Evolutionary conservation across 2,329 filamentous ascomycete species (phyloP).

Genomic region (Sporothrix humicola): DNA sequence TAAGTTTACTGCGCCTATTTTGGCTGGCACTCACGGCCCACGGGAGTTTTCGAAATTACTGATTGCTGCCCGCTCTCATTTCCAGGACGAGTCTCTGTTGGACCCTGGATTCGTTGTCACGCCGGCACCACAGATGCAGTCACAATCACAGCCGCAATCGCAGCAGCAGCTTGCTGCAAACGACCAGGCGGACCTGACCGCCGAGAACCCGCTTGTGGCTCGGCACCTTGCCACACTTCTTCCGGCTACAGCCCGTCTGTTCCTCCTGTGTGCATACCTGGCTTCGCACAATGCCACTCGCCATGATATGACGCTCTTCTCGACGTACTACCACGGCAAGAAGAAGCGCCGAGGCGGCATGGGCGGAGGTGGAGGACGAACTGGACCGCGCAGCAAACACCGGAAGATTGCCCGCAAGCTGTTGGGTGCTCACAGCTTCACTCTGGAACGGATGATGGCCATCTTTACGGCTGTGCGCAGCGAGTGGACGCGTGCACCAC

Average conservation of each 20-base stretch:
- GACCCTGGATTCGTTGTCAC: conserved; percentile 64
- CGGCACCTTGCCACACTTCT: conserved; percentile 59
- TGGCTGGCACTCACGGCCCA: conserved; percentile 72
- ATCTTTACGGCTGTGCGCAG: conserved; percentile 71
- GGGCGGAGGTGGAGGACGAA: conserved; percentile 41
- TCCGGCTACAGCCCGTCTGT: conserved; percentile 73
- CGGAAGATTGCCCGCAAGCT: conserved; percentile 78
- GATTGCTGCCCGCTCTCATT: conserved; percentile 69
- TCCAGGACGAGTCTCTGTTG: conserved; percentile 74
- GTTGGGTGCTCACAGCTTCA: conserved; percentile 76
- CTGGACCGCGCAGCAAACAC: conserved; percentile 54
- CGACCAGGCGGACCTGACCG: conserved; percentile 48
- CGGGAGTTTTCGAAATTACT: conserved; percentile 86
- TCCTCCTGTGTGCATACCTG: conserved; percentile 79
- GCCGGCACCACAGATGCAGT: not conserved
- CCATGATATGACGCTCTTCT: conserved; percentile 78
- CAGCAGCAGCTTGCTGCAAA: not conserved
- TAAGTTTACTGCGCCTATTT: conserved; percentile 78
- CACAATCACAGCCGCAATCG: not conserved
- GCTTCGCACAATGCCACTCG: conserved; percentile 78
- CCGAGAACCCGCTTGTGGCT: conserved; percentile 36
- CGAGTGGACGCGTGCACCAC: conserved; percentile 56
- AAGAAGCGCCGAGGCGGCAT: conserved; percentile 57
- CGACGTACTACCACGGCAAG: conserved; percentile 66
- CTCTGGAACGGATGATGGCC: conserved; percentile 77